Conservation (phyloP, 768 basidiomycete species). For the Termitomyces sp. region DNA sequence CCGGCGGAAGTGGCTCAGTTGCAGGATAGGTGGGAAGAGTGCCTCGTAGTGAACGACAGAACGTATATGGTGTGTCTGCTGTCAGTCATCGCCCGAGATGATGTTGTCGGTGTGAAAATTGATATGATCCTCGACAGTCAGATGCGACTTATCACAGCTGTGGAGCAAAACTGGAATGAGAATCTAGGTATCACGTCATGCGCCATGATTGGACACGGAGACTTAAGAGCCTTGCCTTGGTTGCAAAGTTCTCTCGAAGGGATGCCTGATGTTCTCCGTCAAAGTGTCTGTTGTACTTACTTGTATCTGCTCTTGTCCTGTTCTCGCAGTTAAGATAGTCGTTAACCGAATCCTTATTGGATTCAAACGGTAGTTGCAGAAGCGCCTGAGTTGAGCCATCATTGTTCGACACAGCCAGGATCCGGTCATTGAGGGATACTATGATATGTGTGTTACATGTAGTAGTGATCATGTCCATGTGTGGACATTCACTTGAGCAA, state of each 20-base stretch:
- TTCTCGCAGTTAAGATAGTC: neutral
- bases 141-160: neutral
- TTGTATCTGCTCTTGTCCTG: neutral
- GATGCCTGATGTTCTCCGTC: neutral
- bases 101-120: too few relatives aligned
- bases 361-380: neutral
- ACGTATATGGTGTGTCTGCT: neutral
- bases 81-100: too few relatives aligned
- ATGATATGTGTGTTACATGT: too few relatives aligned
- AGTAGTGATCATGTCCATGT: too few relatives aligned
- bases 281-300: neutral
- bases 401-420: too few relatives aligned
- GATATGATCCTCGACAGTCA: neutral
- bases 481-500: too few relatives aligned
- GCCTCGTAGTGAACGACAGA: neutral
- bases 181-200: neutral
- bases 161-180: neutral
- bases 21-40: neutral
- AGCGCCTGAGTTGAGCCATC: neutral
- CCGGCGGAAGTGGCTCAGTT: neutral
- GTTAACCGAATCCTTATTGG: neutral
- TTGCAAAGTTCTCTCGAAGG: neutral
- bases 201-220: neutral
- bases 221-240: neutral
- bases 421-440: too few relatives aligned